Percentiles rank a stretch among this genome's conserved stretches.
Evolutionary conservation across 768 basidiomycete genomes (phyloP).

Genomic region (Pleurotus pulmonarius): DNA sequence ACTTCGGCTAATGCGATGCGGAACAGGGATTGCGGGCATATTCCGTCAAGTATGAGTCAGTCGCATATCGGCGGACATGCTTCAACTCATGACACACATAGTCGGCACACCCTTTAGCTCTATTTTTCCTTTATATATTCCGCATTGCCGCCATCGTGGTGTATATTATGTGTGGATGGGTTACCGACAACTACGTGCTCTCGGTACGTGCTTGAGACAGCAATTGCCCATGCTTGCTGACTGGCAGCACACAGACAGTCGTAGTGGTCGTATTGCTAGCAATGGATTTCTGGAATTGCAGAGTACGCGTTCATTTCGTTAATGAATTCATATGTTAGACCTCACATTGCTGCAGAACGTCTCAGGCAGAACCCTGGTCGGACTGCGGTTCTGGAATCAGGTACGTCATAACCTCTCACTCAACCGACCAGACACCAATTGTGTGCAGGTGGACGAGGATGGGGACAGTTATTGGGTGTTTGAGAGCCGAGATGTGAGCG

Average conservation of each 20-base stretch:
- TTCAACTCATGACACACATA: slow-evolving; percentile 22
- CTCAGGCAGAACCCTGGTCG: slow-evolving; percentile 88
- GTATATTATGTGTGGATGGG: slow-evolving; percentile 91
- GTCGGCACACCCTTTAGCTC: slow-evolving; percentile 78
- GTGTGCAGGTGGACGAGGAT: slow-evolving; percentile 82
- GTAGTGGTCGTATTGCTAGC: slow-evolving; percentile 89
- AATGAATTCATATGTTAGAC: background rate
- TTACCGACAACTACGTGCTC: slow-evolving; percentile 88
- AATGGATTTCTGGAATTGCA: slow-evolving; percentile 98
- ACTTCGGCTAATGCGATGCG: slow-evolving; percentile 5
- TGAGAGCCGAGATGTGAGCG: slow-evolving; percentile 88
- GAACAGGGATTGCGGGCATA: slow-evolving; percentile 66
- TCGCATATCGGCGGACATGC: background rate
- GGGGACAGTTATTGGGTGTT: slow-evolving; percentile 98
- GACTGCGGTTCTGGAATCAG: slow-evolving; percentile 97
- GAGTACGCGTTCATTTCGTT: slow-evolving; percentile 44
- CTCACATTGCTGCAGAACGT: slow-evolving; percentile 64
- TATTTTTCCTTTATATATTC: slow-evolving; percentile 91
- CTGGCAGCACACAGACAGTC: slow-evolving; percentile 62
- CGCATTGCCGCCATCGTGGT: slow-evolving; percentile 83
- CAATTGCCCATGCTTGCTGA: background rate
- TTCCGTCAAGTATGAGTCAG: slow-evolving; percentile 59
- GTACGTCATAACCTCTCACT: slow-evolving; percentile 27
- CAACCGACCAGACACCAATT: background rate
- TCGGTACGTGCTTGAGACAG: slow-evolving; percentile 53